Base-by-base conservation (phyloP, 2,329 filamentous ascomycete genomes). In the Ceratocystis variospora region DNA sequence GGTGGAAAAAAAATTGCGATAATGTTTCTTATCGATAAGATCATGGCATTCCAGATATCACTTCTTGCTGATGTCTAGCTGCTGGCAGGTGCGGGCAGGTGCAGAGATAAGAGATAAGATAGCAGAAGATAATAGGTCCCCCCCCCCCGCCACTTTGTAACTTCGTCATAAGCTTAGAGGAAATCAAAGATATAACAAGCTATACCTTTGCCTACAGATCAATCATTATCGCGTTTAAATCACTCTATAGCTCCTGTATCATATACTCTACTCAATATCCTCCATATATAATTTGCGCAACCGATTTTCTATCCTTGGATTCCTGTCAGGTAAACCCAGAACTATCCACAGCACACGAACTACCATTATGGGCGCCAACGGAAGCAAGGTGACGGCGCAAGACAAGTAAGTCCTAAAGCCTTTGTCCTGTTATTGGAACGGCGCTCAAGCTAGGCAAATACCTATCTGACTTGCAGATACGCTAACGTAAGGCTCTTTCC, bases 341-440 rank as follows among this genome's bases (percentile, higher is more conserved):
- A 17, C 6, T 12, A 50, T 50, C 25, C 10, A 5, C 37, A 31
- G n/a, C 19, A 61, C 2, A 31, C 44, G 68, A 48, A n/a, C 45
- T 7, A 50, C 48, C 17, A 64, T 68, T 50, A 85, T 85, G 82
- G 82, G 82, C 45, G 81, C 80, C 71, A 80, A 76, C 70, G 72
- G 77, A 64, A 84, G 83, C 74, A 81, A 81, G 73, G 79, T 85
- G 69, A 85, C 83, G 68, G 80, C 79, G 72, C 92, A 96, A 79
- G 93, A 97, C 78, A 91, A 90, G 92, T 96, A 74, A 72, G 83
- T 75, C 53, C 53, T 57, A 41, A 15, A 41, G 4, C 37, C 37
- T 41, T 10, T 3, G 12, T 12, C 37, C 10, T 41, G 1, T 41
- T 41, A 1, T 5, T 28, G 44, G 37, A 12, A 15, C 1, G 37